Evolutionary conservation across 1,284 basidiomycete species (phyloP).

Genomic region (Singerocomus rubriflavus): DNA sequence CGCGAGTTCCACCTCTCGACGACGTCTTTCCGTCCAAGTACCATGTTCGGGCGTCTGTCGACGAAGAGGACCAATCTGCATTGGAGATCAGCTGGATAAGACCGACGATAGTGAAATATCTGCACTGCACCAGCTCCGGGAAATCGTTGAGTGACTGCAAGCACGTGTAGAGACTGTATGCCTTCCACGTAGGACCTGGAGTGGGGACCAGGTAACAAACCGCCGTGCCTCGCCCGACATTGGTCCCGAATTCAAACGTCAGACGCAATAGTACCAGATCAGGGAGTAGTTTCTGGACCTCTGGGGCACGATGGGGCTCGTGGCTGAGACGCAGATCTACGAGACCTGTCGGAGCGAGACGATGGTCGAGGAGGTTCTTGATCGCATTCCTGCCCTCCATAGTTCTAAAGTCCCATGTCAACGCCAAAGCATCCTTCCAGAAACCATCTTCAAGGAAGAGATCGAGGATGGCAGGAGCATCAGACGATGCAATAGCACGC

Average conservation of each 20-base stretch:
- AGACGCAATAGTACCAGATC: conserved; percentile 27
- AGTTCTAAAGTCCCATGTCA: conserved; percentile 32
- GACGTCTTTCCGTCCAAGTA: conserved; percentile 29
- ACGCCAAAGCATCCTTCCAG: conserved; percentile 28
- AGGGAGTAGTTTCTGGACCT: conserved; percentile 22
- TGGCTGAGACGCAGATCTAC: conserved; percentile 21
- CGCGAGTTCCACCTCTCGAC: conserved; percentile 22
- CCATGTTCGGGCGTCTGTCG: conserved; percentile 21
- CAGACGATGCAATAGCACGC: conserved; percentile 25
- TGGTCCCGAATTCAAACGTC: conserved; percentile 26
- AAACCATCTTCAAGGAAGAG: conserved; percentile 31
- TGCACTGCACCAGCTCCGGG: conserved; percentile 34
- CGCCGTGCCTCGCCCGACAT: conserved; percentile 22
- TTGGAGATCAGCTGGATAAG: neutral
- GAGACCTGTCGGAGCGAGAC: conserved; percentile 34
- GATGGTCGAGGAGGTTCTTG: conserved; percentile 22
- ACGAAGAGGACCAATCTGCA: conserved; percentile 26
- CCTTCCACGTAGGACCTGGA: conserved; percentile 26
- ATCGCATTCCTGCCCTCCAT: conserved; percentile 24
- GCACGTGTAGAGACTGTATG: conserved; percentile 39
- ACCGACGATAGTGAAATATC: neutral
- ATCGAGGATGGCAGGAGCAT: conserved; percentile 25
- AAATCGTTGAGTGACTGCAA: conserved; percentile 47
- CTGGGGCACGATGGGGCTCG: conserved; percentile 18
- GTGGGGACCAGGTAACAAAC: conserved; percentile 22